Evolutionary conservation across 2,329 filamentous ascomycete genomes (phyloP).

Genomic region (Neurospora sp.): DNA sequence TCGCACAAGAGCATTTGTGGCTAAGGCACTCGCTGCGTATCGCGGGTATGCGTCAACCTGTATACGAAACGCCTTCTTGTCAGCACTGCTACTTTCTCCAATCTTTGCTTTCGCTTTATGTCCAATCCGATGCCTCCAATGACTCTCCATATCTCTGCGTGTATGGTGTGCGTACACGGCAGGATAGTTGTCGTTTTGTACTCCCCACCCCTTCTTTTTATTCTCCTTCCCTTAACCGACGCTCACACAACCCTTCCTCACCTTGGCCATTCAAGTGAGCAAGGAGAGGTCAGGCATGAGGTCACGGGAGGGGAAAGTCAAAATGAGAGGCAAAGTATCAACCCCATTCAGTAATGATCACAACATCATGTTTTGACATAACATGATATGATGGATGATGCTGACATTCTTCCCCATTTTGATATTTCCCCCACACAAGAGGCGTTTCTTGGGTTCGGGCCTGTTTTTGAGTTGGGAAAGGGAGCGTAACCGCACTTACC

Average conservation of each 20-base stretch:
- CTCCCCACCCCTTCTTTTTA: background rate
- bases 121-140: constrained; percentile 15
- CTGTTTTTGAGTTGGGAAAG: background rate
- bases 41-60: constrained; percentile 66
- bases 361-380: background rate
- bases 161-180: background rate
- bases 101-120: constrained; percentile 11
- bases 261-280: background rate
- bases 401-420: background rate
- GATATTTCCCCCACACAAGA: background rate
- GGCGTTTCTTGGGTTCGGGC: background rate
- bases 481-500: constrained; percentile 35
- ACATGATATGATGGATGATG: background rate
- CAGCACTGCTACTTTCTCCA: constrained; percentile 12
- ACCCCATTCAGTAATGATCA: background rate
- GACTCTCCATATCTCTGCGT: background rate
- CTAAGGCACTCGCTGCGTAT: constrained; percentile 69
- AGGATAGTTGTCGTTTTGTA: background rate
- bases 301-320: background rate
- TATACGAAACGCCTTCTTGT: constrained; percentile 17
- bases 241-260: background rate
- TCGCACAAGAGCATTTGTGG: constrained; percentile 73
- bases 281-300: background rate
- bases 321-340: background rate
- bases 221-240: background rate